Conservation (phyloP, 2,329 filamentous ascomycete species). For the Leptographium galeiforme region DNA sequence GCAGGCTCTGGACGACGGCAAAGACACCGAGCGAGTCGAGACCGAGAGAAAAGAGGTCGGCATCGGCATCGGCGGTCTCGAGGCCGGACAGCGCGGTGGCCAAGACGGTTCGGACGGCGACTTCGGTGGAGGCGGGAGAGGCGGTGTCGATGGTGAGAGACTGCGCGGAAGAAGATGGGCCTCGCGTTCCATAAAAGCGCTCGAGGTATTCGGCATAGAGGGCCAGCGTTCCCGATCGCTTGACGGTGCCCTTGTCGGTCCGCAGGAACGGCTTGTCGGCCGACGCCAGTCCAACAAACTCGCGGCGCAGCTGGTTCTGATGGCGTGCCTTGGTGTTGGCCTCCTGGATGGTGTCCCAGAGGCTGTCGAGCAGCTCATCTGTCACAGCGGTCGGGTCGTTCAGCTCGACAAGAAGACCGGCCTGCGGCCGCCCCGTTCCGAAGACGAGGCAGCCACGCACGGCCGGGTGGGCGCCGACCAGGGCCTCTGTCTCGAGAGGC, state of each 20-base stretch:
- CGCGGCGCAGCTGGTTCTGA: constrained; percentile 29
- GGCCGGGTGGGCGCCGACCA: constrained; percentile 23
- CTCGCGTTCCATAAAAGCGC: neutral
- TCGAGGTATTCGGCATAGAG: constrained; percentile 19
- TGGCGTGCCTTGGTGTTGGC: constrained; percentile 30
- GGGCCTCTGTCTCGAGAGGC: constrained; percentile 28
- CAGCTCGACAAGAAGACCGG: constrained; percentile 34
- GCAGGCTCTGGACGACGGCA: constrained; percentile 18
- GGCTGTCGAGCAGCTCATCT: constrained; percentile 21
- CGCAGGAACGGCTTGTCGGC: constrained; percentile 28
- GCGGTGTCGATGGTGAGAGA: neutral
- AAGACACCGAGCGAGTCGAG: constrained; percentile 27
- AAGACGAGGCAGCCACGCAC: constrained; percentile 30
- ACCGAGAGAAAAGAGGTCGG: constrained; percentile 18
- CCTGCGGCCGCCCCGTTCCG: constrained; percentile 30
- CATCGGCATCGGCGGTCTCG: constrained; percentile 16
- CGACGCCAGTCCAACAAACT: constrained; percentile 25
- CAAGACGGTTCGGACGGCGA: constrained; percentile 17
- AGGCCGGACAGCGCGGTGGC: constrained; percentile 17
- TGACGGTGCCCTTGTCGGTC: constrained; percentile 32
- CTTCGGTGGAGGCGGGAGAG: constrained; percentile 15
- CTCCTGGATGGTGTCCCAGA: constrained; percentile 29
- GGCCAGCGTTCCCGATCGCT: constrained; percentile 16
- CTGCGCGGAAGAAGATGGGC: neutral
- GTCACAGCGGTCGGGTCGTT: neutral